A percentile compares a stretch with the other conserved stretches of the same genome.
Evolutionary conservation across 768 basidiomycete species (phyloP).

Genomic region (Pleurotus tuber-regium): DNA sequence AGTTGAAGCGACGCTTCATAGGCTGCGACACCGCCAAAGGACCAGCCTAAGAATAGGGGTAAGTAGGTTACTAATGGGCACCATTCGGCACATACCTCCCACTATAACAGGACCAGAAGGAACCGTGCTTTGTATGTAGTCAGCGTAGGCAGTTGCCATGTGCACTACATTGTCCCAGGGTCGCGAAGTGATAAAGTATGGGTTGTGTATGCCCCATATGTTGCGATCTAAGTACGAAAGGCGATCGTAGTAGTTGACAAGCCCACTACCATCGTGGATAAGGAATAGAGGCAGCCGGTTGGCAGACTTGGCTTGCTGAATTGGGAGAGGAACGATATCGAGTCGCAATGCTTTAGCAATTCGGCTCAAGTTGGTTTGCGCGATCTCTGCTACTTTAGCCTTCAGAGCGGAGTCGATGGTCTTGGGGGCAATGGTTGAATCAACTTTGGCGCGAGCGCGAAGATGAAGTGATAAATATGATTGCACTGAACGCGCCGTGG

Average conservation of each 20-base stretch:
- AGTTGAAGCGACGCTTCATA: slow-evolving; percentile 56
- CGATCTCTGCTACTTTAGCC: background rate
- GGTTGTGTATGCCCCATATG: slow-evolving; percentile 64
- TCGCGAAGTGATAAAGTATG: slow-evolving; percentile 40
- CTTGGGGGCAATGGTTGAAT: background rate
- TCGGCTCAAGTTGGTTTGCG: slow-evolving; percentile 1
- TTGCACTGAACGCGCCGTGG: slow-evolving; percentile 39
- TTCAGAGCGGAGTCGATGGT: background rate
- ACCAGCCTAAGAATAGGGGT: slow-evolving; percentile 54
- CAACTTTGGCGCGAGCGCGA: background rate
- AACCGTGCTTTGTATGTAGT: slow-evolving; percentile 32
- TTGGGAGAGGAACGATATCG: slow-evolving; percentile 26
- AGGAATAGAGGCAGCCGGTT: slow-evolving; percentile 49
- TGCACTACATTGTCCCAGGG: slow-evolving; percentile 47
- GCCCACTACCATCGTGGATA: slow-evolving; percentile 73
- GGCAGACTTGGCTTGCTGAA: slow-evolving; percentile 32
- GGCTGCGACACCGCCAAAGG: slow-evolving; percentile 72
- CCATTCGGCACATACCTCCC: slow-evolving; percentile 44
- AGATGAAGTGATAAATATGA: slow-evolving; percentile 21
- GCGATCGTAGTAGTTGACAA: slow-evolving; percentile 50
- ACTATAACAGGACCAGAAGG: slow-evolving; percentile 43
- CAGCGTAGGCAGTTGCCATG: slow-evolving; percentile 55
- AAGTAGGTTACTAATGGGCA: background rate
- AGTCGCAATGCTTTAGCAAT: slow-evolving; percentile 20
- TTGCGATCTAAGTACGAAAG: slow-evolving; percentile 44